phyloP scores from a whole-genome alignment of 495 filamentous ascomycete genomes.

The Pyronema omphalodes region DNA sequence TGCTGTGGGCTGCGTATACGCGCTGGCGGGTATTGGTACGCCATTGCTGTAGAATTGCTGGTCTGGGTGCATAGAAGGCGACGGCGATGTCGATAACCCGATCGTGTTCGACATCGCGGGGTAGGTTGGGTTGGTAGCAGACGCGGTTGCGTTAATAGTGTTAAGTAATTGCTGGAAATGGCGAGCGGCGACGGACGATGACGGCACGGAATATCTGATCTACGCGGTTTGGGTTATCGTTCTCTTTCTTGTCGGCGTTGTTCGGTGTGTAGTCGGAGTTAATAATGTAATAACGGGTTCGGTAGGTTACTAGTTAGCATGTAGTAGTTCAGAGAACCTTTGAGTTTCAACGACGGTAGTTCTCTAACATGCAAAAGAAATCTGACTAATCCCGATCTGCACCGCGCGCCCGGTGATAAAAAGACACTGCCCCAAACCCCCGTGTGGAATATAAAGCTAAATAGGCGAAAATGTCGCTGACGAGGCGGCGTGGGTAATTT shows the following conservation, averaged over 20 bases:
- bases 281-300: no score
- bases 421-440: no score
- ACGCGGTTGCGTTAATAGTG: neutral
- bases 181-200: neutral
- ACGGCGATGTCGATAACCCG: conserved; percentile 5
- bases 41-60: conserved; percentile 16
- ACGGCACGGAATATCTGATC: no score
- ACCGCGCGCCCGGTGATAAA: no score
- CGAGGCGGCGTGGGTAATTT: neutral
- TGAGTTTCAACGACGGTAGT: no score
- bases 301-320: no score
- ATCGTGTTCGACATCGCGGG: conserved; percentile 12
- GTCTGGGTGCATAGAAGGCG: conserved; percentile 13
- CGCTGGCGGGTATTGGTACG: conserved; percentile 25
- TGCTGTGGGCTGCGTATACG: conserved; percentile 24
- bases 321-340: no score
- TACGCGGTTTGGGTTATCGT: no score
- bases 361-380: no score
- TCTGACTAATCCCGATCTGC: no score
- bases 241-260: no score
- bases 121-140: neutral
- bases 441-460: neutral
- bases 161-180: neutral
- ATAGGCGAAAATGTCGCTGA: neutral
- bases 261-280: no score